These are phyloP conservation scores for Camellia granthamiana DNA, from an alignment of 148 eudicot species.

Conservation along the genomic window DNA sequence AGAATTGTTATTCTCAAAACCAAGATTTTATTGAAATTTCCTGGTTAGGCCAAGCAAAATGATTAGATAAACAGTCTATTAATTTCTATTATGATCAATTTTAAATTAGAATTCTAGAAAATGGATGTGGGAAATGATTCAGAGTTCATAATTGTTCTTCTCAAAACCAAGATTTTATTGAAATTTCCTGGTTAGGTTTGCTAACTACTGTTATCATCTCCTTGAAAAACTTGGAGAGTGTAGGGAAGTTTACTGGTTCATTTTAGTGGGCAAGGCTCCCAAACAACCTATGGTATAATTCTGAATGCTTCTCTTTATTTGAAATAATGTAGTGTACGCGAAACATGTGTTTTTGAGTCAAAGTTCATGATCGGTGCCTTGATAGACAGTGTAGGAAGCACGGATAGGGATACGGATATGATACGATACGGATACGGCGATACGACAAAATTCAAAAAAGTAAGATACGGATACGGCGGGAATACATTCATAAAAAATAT, in stretches of 20 bases:
- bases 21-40: neutral
- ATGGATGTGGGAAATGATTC: neutral
- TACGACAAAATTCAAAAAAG: too few relatives aligned
- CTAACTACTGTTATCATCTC: neutral
- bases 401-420: too few relatives aligned
- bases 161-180: neutral
- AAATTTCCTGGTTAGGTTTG: neutral
- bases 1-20: neutral
- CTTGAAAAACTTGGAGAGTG: neutral
- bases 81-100: too few relatives aligned
- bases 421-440: too few relatives aligned
- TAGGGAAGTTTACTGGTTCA: too few relatives aligned
- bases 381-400: too few relatives aligned
- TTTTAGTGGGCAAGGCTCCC: too few relatives aligned
- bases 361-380: neutral
- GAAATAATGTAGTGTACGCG: neutral
- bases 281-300: neutral
- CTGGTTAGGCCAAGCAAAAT: neutral
- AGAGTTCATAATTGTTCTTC: neutral
- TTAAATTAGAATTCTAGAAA: neutral
- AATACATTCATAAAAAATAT: too few relatives aligned
- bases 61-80: too few relatives aligned
- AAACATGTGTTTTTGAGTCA: neutral
- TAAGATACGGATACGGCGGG: too few relatives aligned
- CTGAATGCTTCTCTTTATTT: neutral